phyloP scores from a whole-genome alignment of 768 basidiomycete genomes.

The Lactarius hatsudake region DNA sequence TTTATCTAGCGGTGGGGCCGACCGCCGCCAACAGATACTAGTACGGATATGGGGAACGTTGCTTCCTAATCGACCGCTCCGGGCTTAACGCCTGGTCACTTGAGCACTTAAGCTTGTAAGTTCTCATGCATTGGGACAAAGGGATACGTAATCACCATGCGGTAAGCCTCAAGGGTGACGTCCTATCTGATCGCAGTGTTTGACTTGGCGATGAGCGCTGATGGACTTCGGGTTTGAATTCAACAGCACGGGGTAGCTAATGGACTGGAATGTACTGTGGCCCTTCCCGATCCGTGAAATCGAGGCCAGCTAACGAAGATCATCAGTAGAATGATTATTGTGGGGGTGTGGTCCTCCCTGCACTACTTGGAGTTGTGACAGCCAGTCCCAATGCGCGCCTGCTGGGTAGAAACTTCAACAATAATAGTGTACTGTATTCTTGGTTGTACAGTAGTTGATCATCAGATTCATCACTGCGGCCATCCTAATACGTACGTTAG shows the following conservation, averaged over 20 bases:
- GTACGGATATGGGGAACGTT: background rate
- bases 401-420: no score
- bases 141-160: background rate
- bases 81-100: background rate
- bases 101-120: no score
- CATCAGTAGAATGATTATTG: no score
- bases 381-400: no score
- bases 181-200: background rate
- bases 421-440: no score
- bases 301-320: no score
- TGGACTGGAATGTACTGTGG: no score
- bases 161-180: background rate
- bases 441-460: background rate
- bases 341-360: no score
- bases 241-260: background rate
- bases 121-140: no score
- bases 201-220: background rate
- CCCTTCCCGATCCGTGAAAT: background rate
- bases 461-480: background rate
- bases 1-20: background rate
- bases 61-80: background rate
- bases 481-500: background rate
- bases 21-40: background rate
- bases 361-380: no score
- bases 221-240: no score